Evolutionary conservation across 169 alveolate species (phyloP).

Genomic region (Plasmodium coatneyi): DNA sequence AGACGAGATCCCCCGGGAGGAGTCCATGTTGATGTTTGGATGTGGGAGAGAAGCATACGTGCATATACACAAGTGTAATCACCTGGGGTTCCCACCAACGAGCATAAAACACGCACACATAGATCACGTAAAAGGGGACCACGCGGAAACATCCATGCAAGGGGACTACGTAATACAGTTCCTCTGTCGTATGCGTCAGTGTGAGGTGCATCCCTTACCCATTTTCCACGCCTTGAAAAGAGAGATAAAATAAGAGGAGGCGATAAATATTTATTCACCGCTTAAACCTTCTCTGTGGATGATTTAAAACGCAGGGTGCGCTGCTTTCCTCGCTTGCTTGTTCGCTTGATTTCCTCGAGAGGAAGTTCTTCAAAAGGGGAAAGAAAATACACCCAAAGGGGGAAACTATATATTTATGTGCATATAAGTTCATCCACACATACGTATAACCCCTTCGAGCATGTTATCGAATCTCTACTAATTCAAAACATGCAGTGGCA

Average conservation of each 20-base stretch:
- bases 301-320: background rate
- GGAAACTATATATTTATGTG: background rate
- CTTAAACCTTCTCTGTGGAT: background rate
- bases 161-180: background rate
- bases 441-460: background rate
- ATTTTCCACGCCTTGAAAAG: background rate
- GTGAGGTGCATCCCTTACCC: background rate
- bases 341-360: background rate
- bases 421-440: background rate
- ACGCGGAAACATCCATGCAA: background rate
- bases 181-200: background rate
- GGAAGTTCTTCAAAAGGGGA: background rate
- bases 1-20: background rate
- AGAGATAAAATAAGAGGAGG: background rate
- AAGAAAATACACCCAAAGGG: background rate
- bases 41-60: background rate
- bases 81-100: background rate
- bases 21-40: background rate
- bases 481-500: background rate
- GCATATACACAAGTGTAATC: background rate
- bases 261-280: background rate
- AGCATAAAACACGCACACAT: background rate
- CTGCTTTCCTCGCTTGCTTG: background rate
- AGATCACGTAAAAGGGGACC: background rate
- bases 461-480: background rate